A percentile compares a stretch with the other conserved stretches of the same genome.
Evolutionary conservation across 805 yeast species (phyloP).

Genomic region (Metschnikowia sp.): DNA sequence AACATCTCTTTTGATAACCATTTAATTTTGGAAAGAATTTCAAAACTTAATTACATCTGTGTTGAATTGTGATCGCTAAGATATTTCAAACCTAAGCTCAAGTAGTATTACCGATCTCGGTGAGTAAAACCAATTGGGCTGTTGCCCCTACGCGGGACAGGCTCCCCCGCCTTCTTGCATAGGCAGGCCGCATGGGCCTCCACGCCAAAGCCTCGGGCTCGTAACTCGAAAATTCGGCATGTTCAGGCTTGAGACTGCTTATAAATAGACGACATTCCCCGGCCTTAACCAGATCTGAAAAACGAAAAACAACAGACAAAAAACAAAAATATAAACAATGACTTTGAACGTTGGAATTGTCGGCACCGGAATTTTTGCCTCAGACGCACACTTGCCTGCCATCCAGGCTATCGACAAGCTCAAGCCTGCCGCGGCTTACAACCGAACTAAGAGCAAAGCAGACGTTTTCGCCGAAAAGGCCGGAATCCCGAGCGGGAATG

Average conservation of each 20-base stretch:
- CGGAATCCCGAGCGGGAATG: conserved; percentile 44
- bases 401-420: conserved; percentile 50
- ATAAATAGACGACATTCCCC: background rate
- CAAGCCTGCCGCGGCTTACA: conserved; percentile 67
- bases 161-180: conserved; percentile 7
- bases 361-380: conserved; percentile 89
- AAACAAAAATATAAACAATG: conserved; percentile 5
- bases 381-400: conserved; percentile 77
- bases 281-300: background rate
- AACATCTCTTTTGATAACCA: too few relatives aligned
- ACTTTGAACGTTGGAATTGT: conserved; percentile 59
- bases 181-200: background rate
- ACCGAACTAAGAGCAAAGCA: conserved; percentile 84
- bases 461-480: conserved; percentile 69
- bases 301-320: background rate
- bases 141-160: conserved; percentile 3
- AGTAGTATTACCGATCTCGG: background rate
- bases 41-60: too few relatives aligned
- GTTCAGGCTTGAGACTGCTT: background rate
- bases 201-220: conserved; percentile 1
- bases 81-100: background rate
- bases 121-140: too few relatives aligned
- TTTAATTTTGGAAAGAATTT: too few relatives aligned
- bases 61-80: too few relatives aligned
- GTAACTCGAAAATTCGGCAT: background rate